These are phyloP conservation scores for Sphaerostilbella broomeana DNA, from an alignment of 2,329 filamentous ascomycete species.

Conservation along the genomic window DNA sequence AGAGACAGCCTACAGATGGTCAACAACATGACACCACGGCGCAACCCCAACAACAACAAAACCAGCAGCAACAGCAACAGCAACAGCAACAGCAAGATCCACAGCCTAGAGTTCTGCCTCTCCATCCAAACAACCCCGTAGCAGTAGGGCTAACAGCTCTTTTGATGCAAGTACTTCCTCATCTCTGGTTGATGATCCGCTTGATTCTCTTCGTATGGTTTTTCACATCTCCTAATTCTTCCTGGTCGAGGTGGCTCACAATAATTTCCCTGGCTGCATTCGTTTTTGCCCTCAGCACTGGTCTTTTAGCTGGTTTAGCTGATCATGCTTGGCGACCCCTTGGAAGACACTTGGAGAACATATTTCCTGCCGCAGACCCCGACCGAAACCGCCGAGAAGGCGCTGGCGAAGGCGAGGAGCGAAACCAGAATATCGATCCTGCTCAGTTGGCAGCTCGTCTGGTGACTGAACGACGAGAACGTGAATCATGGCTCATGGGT, in stretches of 20 bases:
- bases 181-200: slow-evolving; percentile 55
- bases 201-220: slow-evolving; percentile 57
- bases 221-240: slow-evolving; percentile 52
- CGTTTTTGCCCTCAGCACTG: slow-evolving; percentile 55
- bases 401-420: slow-evolving; percentile 22
- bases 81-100: slow-evolving; percentile 16
- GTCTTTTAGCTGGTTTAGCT: slow-evolving; percentile 48
- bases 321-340: slow-evolving; percentile 52
- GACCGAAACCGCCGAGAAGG: slow-evolving; percentile 19
- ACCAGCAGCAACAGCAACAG: slow-evolving; percentile 25
- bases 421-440: slow-evolving; percentile 36
- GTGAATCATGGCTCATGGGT: slow-evolving; percentile 26
- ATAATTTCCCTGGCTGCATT: slow-evolving; percentile 47
- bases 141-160: slow-evolving; percentile 27
- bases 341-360: slow-evolving; percentile 51
- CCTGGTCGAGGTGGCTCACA: slow-evolving; percentile 53
- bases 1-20: slow-evolving; percentile 16
- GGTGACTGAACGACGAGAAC: slow-evolving; percentile 33
- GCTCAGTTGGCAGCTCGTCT: slow-evolving; percentile 48
- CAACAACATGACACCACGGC: slow-evolving; percentile 15
- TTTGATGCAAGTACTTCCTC: slow-evolving; percentile 44
- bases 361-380: slow-evolving; percentile 47
- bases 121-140: slow-evolving; percentile 36
- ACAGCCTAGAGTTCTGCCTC: slow-evolving; percentile 17
- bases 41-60: slow-evolving; percentile 17